Evolutionary conservation across 2,329 filamentous ascomycete species (phyloP).

Genomic region (Colletotrichum sp.): DNA sequence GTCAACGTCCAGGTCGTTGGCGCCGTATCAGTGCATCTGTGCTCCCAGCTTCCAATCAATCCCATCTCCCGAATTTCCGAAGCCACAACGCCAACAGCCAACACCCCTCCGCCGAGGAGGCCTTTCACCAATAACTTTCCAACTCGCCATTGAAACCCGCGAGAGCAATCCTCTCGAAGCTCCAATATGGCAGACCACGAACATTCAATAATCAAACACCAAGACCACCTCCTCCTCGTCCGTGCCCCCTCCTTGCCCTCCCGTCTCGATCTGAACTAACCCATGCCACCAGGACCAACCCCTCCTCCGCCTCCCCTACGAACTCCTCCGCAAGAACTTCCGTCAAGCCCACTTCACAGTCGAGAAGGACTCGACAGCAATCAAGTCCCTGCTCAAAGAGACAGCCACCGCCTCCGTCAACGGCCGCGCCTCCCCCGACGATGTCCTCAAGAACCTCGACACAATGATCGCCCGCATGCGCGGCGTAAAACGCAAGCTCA

Average conservation of each 20-base stretch:
- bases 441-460: slow-evolving; percentile 83
- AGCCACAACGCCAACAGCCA: neutral
- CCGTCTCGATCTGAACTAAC: neutral
- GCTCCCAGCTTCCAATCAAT: slow-evolving; percentile 1
- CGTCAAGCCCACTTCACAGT: slow-evolving; percentile 80
- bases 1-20: neutral
- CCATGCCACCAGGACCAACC: slow-evolving; percentile 76
- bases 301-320: slow-evolving; percentile 88
- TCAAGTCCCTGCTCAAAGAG: slow-evolving; percentile 67
- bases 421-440: slow-evolving; percentile 65
- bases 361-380: slow-evolving; percentile 70
- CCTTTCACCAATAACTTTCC: neutral
- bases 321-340: slow-evolving; percentile 93
- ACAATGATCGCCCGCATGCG: slow-evolving; percentile 85
- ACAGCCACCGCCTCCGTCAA: slow-evolving; percentile 71
- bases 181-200: slow-evolving; percentile 62
- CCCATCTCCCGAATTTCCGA: neutral
- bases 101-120: neutral
- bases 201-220: slow-evolving; percentile 73
- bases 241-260: neutral
- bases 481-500: slow-evolving; percentile 86
- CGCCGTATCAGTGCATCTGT: slow-evolving; percentile 8
- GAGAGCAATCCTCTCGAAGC: neutral
- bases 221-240: slow-evolving; percentile 78
- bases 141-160: neutral